Evolutionary conservation across 2,329 filamentous ascomycete species (phyloP).

Genomic region (Fusarium ramigenum): DNA sequence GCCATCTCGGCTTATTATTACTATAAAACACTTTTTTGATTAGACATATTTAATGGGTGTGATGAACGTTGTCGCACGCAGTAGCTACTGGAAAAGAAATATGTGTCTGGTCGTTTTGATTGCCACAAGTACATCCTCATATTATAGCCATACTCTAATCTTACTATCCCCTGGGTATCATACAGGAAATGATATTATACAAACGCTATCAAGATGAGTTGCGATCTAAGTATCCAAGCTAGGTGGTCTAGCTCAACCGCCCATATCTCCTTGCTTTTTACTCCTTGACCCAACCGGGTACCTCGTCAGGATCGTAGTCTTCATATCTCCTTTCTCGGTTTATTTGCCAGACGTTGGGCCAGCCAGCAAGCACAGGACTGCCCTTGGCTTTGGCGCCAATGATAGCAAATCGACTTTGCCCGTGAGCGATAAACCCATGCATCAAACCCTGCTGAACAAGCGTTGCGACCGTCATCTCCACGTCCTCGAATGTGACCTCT

Average conservation of each 20-base stretch:
- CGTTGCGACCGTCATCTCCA: slow-evolving; percentile 81
- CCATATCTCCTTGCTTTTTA: slow-evolving; percentile 16
- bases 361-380: slow-evolving; percentile 74
- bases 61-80: slow-evolving; percentile 23
- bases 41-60: slow-evolving; percentile 37
- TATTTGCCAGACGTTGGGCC: slow-evolving; percentile 77
- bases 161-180: slow-evolving; percentile 33
- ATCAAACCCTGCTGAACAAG: slow-evolving; percentile 84
- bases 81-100: slow-evolving; percentile 18
- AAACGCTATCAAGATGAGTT: slow-evolving; percentile 14
- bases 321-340: slow-evolving; percentile 69
- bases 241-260: background rate
- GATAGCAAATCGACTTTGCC: slow-evolving; percentile 80
- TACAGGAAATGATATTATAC: slow-evolving; percentile 21
- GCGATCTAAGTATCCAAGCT: slow-evolving; percentile 3
- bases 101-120: slow-evolving; percentile 28
- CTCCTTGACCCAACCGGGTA: slow-evolving; percentile 79
- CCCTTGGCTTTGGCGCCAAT: slow-evolving; percentile 76
- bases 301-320: slow-evolving; percentile 68
- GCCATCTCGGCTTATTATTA: slow-evolving; percentile 25
- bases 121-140: background rate
- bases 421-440: slow-evolving; percentile 84
- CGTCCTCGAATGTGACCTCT: slow-evolving; percentile 66
- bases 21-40: slow-evolving; percentile 35
- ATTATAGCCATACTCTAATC: background rate